Evolutionary conservation across 1,284 basidiomycete genomes (phyloP), one percentile per base, ranked within the genome.

Genomic region (Coniferiporia weirii): DNA sequence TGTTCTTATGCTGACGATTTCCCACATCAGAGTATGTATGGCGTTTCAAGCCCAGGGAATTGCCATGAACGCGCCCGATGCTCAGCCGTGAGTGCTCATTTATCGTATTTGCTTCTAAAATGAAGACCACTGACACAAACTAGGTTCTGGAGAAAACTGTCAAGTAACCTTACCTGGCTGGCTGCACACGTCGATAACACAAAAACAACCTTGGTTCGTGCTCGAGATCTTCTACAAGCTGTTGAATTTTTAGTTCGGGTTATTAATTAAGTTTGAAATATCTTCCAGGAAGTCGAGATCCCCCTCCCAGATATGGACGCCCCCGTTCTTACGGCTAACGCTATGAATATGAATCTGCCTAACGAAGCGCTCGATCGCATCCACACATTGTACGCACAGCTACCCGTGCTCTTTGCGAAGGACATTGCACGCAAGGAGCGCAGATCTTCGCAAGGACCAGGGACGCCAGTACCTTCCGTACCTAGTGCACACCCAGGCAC

Each of bases 161-260:
- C 45, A 81, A 88, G 65, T 76, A 89, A 89, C 68, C 73, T 90
- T 9, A 73, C 77, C 0, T 90, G 84, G 83, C 72, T 89, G 61
- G 84, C 85, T 51, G 76, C 79, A 19, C 79, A 79, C 32, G 83
- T 80, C 38, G 87, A 89, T 64, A 75, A 76, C 17, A 43, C 44
- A 27, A 51, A 51, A 27, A 27, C 27, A 27, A 27, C 27, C 5
- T 5, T 27, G 27, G 27, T 27, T 27, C 27, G 27, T 27, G 27
- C 5, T 5, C 27, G 27, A 27, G 27, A 27, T 27, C 27, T 27
- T 2, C 5, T 27, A 3, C 27, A 27, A 27, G 27, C 27, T 27
- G 27, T 27, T 5, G 27, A 27, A 5, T 27, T 27, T 3, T 27
- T 27, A 27, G 5, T 27, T n/a, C n/a, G 27, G 27, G 5, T 27